A percentile compares a stretch with the other conserved stretches of the same genome.
Conservation (phyloP, 192 early-diverging fungal genomes). For the Backusella psychrophila region DNA sequence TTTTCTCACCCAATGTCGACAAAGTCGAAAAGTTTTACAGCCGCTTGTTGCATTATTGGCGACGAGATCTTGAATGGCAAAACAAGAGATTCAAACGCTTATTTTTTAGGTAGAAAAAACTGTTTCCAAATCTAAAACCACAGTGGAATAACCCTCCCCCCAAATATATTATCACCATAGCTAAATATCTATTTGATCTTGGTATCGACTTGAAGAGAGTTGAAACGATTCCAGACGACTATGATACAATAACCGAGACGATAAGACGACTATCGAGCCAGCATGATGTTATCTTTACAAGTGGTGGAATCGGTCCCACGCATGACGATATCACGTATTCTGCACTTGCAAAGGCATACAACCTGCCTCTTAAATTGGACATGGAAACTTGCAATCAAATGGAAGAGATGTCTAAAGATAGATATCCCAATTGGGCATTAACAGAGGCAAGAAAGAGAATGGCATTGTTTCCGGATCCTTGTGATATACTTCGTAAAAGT, state of each 20-base stretch:
- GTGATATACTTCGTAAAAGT: constrained; percentile 39
- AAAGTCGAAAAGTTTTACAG: constrained; percentile 19
- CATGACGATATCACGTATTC: constrained; percentile 70
- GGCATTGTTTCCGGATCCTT: constrained; percentile 58
- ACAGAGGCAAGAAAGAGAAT: constrained; percentile 56
- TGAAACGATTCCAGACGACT: constrained; percentile 54
- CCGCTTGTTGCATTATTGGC: constrained; percentile 63
- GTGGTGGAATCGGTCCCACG: constrained; percentile 69
- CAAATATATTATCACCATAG: constrained; percentile 19
- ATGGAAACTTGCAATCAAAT: constrained; percentile 54
- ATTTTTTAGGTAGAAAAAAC: constrained; percentile 39
- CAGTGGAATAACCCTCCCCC: neutral
- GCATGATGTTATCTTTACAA: constrained; percentile 66
- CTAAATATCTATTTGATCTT: constrained; percentile 55
- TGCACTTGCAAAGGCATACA: constrained; percentile 59
- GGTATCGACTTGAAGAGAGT: constrained; percentile 61
- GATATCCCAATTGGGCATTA: constrained; percentile 18
- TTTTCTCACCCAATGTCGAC: neutral
- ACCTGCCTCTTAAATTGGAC: constrained; percentile 47
- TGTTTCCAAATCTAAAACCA: neutral
- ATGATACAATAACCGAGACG: constrained; percentile 42
- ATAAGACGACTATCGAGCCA: constrained; percentile 44
- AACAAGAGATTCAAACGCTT: constrained; percentile 62
- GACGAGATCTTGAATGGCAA: constrained; percentile 77
- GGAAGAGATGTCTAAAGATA: constrained; percentile 27